Conservation (phyloP, 2,329 filamentous ascomycete genomes). For the Colletotrichum lindemuthianum region DNA sequence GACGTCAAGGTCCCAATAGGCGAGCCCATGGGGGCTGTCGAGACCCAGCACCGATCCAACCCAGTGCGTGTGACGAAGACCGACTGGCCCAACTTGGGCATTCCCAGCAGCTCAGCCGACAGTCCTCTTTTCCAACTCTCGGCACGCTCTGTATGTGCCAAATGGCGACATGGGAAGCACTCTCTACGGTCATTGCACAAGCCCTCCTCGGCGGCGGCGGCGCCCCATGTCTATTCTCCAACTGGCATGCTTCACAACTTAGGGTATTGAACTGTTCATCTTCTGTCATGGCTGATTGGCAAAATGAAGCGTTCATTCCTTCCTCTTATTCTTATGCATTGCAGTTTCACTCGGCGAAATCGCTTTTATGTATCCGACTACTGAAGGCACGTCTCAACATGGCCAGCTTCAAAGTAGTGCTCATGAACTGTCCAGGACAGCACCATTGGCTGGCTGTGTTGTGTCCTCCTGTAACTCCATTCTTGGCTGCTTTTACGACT, state of each 20-base stretch:
- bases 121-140: constrained; percentile 55
- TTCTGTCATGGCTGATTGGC: too few species aligned
- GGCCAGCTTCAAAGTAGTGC: too few species aligned
- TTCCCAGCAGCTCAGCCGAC: constrained; percentile 42
- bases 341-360: constrained; percentile 52
- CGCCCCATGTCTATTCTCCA: constrained; percentile 58
- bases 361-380: constrained; percentile 49
- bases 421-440: too few species aligned
- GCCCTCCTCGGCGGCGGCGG: constrained; percentile 56
- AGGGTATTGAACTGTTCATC: too few species aligned
- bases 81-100: constrained; percentile 43
- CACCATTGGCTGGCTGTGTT: constrained; percentile 58
- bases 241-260: too few species aligned
- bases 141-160: constrained; percentile 56
- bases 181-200: constrained; percentile 55
- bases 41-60: background rate
- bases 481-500: constrained; percentile 51
- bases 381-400: constrained; percentile 44
- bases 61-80: constrained; percentile 39
- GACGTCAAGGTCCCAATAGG: constrained; percentile 3
- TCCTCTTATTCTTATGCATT: constrained; percentile 51
- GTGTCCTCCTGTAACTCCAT: constrained; percentile 44
- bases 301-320: constrained; percentile 51
- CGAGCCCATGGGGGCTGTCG: constrained; percentile 1
- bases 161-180: constrained; percentile 63